Conservation (phyloP, 495 filamentous ascomycete species). For the Aspergillus heteromorphus region DNA sequence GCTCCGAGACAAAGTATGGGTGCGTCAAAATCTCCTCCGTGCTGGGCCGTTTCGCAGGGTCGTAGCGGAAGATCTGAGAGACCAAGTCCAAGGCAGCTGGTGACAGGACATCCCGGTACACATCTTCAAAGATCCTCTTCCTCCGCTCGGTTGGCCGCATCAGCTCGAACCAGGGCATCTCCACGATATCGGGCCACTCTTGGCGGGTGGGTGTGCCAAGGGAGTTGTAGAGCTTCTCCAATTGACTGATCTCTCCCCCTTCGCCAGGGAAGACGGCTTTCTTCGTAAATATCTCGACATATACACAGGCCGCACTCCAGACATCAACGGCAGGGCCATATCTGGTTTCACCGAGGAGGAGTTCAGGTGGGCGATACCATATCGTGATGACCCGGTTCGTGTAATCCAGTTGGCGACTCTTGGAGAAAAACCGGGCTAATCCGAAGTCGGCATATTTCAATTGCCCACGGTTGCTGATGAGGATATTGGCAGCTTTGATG, state of each 20-base stretch:
- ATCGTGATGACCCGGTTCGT: constrained; percentile 96
- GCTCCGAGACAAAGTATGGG: constrained; percentile 81
- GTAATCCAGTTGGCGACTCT: constrained; percentile 88
- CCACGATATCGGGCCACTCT: constrained; percentile 81
- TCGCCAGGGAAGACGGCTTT: constrained; percentile 95
- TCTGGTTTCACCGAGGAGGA: constrained; percentile 87
- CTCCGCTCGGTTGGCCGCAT: constrained; percentile 69
- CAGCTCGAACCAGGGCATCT: constrained; percentile 96
- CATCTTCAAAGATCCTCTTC: constrained; percentile 74
- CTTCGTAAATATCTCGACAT: constrained; percentile 93
- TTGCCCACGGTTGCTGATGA: constrained; percentile 81
- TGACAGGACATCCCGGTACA: constrained; percentile 68
- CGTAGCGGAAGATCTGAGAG: constrained; percentile 74
- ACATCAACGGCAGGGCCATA: constrained; percentile 96
- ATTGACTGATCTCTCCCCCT: constrained; percentile 87
- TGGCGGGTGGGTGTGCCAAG: constrained; percentile 79
- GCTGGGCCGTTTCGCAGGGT: constrained; percentile 77
- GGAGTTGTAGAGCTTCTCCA: constrained; percentile 92
- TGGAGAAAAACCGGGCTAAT: constrained; percentile 93
- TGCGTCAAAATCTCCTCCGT: constrained; percentile 84
- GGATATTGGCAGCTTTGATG: constrained; percentile 91
- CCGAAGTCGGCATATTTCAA: constrained; percentile 97
- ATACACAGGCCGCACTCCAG: constrained; percentile 95
- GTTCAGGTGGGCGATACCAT: constrained; percentile 93
- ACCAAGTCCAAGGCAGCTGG: constrained; percentile 80